Evolutionary conservation across 2,329 filamentous ascomycete species (phyloP).

Genomic region (Paecilomyces dactylethromorphus): DNA sequence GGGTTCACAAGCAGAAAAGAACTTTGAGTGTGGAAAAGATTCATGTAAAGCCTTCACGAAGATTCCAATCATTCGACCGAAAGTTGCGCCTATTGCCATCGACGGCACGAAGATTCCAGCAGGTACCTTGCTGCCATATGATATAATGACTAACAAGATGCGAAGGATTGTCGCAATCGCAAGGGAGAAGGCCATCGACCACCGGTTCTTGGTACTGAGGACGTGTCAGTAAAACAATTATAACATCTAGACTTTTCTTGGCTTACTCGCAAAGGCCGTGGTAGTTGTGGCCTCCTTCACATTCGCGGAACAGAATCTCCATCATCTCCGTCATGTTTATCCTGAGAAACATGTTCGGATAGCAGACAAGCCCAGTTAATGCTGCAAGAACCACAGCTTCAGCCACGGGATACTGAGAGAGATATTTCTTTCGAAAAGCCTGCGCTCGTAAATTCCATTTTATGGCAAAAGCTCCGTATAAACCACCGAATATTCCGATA

Average conservation of each 20-base stretch:
- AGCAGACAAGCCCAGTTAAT: slow-evolving; percentile 85
- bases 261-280: slow-evolving; percentile 76
- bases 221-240: slow-evolving; percentile 12
- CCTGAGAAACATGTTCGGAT: slow-evolving; percentile 87
- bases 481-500: slow-evolving; percentile 84
- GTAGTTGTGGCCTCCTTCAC: slow-evolving; percentile 81
- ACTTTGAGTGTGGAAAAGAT: slow-evolving; percentile 69
- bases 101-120: slow-evolving; percentile 97
- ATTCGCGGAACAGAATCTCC: slow-evolving; percentile 95
- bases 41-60: slow-evolving; percentile 86
- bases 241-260: background rate
- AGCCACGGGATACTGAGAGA: slow-evolving; percentile 73
- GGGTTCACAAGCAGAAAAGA: slow-evolving; percentile 83
- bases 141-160: slow-evolving; percentile 82
- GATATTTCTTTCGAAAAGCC: slow-evolving; percentile 88
- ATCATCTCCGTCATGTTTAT: slow-evolving; percentile 99
- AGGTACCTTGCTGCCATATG: slow-evolving; percentile 95
- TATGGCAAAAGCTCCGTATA: slow-evolving; percentile 95
- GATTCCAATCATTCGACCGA: slow-evolving; percentile 90
- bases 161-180: slow-evolving; percentile 73
- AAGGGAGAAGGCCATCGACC: slow-evolving; percentile 72
- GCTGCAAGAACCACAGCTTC: slow-evolving; percentile 80
- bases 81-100: slow-evolving; percentile 93
- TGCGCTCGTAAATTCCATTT: slow-evolving; percentile 93
- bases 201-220: slow-evolving; percentile 56